Base-by-base conservation (phyloP, 2,329 filamentous ascomycete species). In the Talaromyces sp. region DNA sequence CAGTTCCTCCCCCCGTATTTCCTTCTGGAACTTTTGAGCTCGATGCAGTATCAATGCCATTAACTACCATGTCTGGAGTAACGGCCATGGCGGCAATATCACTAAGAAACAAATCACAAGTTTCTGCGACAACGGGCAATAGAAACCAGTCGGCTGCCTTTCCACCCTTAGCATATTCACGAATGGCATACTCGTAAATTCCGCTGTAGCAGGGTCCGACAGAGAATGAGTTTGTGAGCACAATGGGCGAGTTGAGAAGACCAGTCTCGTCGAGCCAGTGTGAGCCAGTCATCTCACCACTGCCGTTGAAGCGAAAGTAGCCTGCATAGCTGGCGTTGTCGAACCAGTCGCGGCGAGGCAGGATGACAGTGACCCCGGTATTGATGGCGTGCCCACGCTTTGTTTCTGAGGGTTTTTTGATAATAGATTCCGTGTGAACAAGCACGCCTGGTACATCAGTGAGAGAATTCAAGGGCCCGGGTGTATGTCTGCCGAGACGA, bases 251-350 rank as follows among this genome's bases (percentile, higher is more conserved):
- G 33, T 58, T 61, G 1, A 61, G 55, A 1, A 61, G 13, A 2
- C 59, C 59, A 1, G 59, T 61, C 27, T 61, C 59, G 30, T 61
- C 59, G 19, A 61, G 47, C 59, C 59, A 61, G 30, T 61, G 59
- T 1, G 59, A 58, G 9, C 59, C 59, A 5, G 59, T 61, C 59
- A 61, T 61, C 17, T 61, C 59, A 17, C 59, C 59, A 30, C 32
- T 47, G 8, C 59, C 59, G 27, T 61, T 61, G 39, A 61, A 61
- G 3, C 59, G 59, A 15, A 61, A 61, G n/a, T 61, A 61, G 2
- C 59, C 55, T 15, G 59, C 59, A n/a, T 61, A 61, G 33, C 59
- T 57, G 17, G 32, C 59, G 30, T 58, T 42, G 17, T 61, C n/a
- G 36, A 61, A 61, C 59, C 59, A 61, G 36, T 61, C 55, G 5